Base-by-base conservation (phyloP, 306 rosid species). In the barrel medic (Medicago truncatula) region DNA sequence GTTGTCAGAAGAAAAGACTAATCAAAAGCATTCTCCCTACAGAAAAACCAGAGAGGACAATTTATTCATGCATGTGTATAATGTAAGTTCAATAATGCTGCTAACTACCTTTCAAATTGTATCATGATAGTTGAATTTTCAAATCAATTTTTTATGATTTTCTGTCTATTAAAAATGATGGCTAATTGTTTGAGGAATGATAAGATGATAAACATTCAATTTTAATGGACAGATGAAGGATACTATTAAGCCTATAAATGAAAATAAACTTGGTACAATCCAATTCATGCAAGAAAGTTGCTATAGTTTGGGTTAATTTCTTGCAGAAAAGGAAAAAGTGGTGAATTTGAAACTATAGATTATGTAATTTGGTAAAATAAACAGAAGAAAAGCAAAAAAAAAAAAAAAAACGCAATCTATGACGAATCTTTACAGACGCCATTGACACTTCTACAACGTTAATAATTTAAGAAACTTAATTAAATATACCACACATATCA, bases 41-140 rank as follows among this genome's bases (percentile, higher is more conserved):
- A 83, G 92, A 82, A 89, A 81, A 71, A 61, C 87, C 23, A 17
- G 70, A 3, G 85, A 85, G 75, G 90, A 88, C 28, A 82, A 68
- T 52, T 47, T 80, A 20, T 65, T 72, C 86, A 47, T 84, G 50
- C 83, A 84, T 44, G 6, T 83, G 21, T 81, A 83, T 66, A 77
- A 89, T 82, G 99, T 92, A 80, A 92, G 96, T 77, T 71, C 70
- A 62, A 67, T 75, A 9, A 34, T 53, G 12, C 38, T 70, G 47
- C n/a, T 6, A 13, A 39, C 17, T 47, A 44, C 62, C 80, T 69
- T 78, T 72, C n/a, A 66, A 39, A 49, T 39, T 46, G 67, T 59
- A 31, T 59, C 66, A n/a, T 52, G 47, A 66, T 34, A 34, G 38
- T 34, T 34, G 38, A 5, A 34, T 34, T 34, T 34, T 34, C 38